Base-by-base conservation (phyloP, 2,329 filamentous ascomycete genomes). In the Pseudovirgaria hyperparasitica region DNA sequence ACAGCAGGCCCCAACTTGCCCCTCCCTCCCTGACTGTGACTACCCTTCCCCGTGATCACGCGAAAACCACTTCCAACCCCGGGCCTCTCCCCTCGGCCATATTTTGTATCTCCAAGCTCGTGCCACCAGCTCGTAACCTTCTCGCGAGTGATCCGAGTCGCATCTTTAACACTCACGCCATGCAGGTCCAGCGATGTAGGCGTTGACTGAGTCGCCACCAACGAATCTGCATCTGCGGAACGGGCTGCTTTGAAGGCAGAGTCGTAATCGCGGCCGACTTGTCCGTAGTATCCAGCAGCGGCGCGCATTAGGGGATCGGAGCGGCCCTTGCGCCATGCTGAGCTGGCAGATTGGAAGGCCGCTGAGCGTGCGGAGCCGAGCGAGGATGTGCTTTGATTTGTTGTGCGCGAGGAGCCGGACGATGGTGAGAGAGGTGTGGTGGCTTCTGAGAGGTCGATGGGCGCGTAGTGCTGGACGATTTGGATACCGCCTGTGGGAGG, bases 21-120 rank as follows among this genome's bases (percentile, higher is more conserved):
- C 29, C 70, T 76, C 1, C 85, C 84, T 27, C 78, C 74, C 24
- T 72, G 67, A 41, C 74, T 90, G 53, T 96, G 87, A 28, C 67
- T 66, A 1, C 87, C 87, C 9, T 76, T 48, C 1, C 87, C 87
- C 3, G 85, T 92, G 28, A 96, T 70, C 33, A 96, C 75, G 20
- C 68, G 72, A 42, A 79, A 85, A 1, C 72, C 65, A 5, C 60
- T 60, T 5, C 50, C 46, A 11, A 54, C 50, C 5, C 65, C 60
- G 12, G 63, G 58, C 41, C 58, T 26, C 28, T 57, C 43, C 31
- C 54, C 47, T 23, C 63, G 62, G 4, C 58, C 58, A 23, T 66
- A 63, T 36, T 69, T 69, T 25, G 64, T 62, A 44, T 86, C 78
- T 1, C 80, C 80, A 6, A 84, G 56, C 0, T 56, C 55, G 11